Base-by-base conservation (phyloP, 75 land plant genomes). In the Pinus taeda region DNA sequence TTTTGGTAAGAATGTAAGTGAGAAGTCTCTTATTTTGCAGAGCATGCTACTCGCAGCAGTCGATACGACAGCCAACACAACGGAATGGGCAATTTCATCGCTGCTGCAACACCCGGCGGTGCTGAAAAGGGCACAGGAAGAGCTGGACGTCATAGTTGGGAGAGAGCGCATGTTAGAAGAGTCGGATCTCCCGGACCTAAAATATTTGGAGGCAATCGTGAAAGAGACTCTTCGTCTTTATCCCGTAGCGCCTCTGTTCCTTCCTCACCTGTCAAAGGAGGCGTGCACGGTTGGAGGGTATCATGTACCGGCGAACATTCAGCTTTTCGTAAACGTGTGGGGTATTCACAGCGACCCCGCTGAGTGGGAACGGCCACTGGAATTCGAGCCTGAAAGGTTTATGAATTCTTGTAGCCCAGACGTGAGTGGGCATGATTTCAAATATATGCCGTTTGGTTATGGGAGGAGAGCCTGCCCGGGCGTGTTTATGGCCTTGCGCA, bases 351-450 rank as follows among this genome's bases (percentile, higher is more conserved):
- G 33, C 0, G 33, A 33, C 2, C 33, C 33, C 33, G 33, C 2
- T 33, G 33, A 33, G 33, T 29, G 33, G 33, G 67, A 64, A 6
- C 29, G 37, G 1, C 67, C 67, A 0, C 24, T 22, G 37, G 37
- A 64, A 30, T 64, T 64, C 5, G 14, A 30, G 14, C 67, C 67
- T 7, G 15, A 64, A 26, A 4, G 67, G 12, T 64, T 64, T 64
- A 12, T 64, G 17, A 29, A 64, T 3, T 3, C 6, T 0, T 30
- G 4, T 3, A 30, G 30, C 17, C 26, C 22, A 3, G 37, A 64
- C 1, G 67, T 64, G 67, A 64, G 15, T 14, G 67, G 67, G 39
- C 67, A 74, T 12, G 64, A 78, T 5, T 78, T 78, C 26, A 30
- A 74, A 26, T 57, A 75, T 33, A 33, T 33, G 33, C 33, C 33